A percentile compares a stretch with the other conserved stretches of the same genome.
Conservation (phyloP, 2,329 filamentous ascomycete genomes). For the Penicillium sp. region DNA sequence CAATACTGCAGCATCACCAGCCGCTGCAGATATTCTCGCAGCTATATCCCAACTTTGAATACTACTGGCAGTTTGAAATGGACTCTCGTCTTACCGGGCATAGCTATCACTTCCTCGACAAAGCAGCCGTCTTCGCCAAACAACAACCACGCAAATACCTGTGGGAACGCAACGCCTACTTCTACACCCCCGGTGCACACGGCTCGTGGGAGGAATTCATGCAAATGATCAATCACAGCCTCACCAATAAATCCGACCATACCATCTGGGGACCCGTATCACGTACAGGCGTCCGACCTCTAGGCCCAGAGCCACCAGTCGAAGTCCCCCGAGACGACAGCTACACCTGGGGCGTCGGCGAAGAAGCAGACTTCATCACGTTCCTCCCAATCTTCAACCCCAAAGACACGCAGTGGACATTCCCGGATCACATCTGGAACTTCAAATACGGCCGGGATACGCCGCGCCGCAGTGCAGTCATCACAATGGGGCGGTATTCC, state of each 20-base stretch:
- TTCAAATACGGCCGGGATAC: conserved; percentile 18
- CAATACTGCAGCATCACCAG: conserved; percentile 48
- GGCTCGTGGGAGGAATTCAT: conserved; percentile 71
- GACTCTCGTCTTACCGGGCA: conserved; percentile 64
- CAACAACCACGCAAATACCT: conserved; percentile 67
- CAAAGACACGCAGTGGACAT: conserved; percentile 22
- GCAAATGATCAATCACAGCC: conserved; percentile 53
- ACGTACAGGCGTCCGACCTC: conserved; percentile 22
- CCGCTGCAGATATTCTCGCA: conserved; percentile 63
- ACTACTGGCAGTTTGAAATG: conserved; percentile 71
- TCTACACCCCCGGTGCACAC: conserved; percentile 70
- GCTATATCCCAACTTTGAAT: conserved; percentile 62
- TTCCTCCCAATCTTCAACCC: conserved; percentile 25
- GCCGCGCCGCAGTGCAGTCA: conserved; percentile 20
- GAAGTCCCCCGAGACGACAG: conserved; percentile 17
- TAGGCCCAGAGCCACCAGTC: conserved; percentile 25
- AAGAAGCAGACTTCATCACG: conserved; percentile 24
- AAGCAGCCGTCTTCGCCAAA: conserved; percentile 63
- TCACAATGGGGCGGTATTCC: conserved; percentile 25
- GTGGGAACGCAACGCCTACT: conserved; percentile 74
- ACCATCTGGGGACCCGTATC: conserved; percentile 28
- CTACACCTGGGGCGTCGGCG: conserved; percentile 25
- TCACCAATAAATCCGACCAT: conserved; percentile 13
- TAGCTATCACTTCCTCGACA: conserved; percentile 70
- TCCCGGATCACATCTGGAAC: conserved; percentile 22